Evolutionary conservation across 2,329 filamentous ascomycete species (phyloP), one percentile per base, ranked within the genome.

Genomic region (Stachybotrys elegans): DNA sequence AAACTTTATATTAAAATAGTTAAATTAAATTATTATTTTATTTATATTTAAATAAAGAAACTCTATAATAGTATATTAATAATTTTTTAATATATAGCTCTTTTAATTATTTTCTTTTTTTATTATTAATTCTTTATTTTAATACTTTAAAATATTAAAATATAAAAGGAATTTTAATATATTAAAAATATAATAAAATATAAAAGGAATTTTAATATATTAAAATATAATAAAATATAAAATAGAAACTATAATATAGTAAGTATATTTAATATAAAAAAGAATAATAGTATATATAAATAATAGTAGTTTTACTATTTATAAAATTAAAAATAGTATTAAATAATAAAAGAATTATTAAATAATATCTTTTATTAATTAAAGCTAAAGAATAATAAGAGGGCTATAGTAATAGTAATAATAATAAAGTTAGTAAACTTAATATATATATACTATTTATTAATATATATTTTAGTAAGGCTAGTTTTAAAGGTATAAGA

Each of bases 71-170:
- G 19, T 34, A 34, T 42, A 42, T 34, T 34, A 42, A 42, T 42
- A 32, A 34, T 31, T 21, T 20, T 17, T 42, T 42, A 19, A 23
- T 42, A 34, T 23, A 42, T 19, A 27, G 16, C 20, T 35, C 35
- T 17, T 42, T 19, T 34, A 22, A 22, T 13, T 12, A 19, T 9
- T 35, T 42, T 42, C 11, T 42, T 42, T 19, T 8, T n/a, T 35
- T n/a, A n/a, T n/a, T n/a, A n/a, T n/a, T n/a, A n/a, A n/a, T n/a
- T n/a, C n/a, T n/a, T n/a, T n/a, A n/a, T n/a, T n/a, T n/a, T n/a
- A 37, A n/a, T 40, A 40, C 14, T 40, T 40, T 41, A 44, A 37
- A 40, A 44, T 32, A n/a, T n/a, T n/a, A n/a, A n/a, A n/a, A n/a
- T n/a, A n/a, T 40, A 6, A 3, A 31, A 12, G 4, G 16, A 27